phyloP scores from a whole-genome alignment of 352 stramenopile genomes.

The Blastocystis sp. region DNA sequence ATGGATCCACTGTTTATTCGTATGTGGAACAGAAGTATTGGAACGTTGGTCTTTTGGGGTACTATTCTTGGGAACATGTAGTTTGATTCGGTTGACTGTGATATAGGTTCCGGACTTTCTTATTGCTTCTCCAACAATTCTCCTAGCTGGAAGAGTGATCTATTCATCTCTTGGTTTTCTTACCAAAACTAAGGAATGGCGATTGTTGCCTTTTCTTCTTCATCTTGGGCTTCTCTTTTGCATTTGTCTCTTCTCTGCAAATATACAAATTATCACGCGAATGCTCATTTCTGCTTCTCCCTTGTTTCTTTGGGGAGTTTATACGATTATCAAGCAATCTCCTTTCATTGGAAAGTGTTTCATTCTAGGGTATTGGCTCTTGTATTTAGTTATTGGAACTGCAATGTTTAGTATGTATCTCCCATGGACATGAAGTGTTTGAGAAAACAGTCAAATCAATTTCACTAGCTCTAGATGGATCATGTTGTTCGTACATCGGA shows the following conservation, averaged over 20 bases:
- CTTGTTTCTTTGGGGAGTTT: constrained; percentile 6
- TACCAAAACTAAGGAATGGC: background rate
- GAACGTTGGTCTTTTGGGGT: constrained; percentile 26
- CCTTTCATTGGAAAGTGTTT: background rate
- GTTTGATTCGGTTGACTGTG: background rate
- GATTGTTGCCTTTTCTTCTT: background rate
- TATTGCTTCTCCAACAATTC: background rate
- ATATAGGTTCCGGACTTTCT: background rate
- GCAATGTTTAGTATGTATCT: constrained; percentile 12
- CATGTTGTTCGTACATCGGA: background rate
- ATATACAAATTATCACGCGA: constrained; percentile 42
- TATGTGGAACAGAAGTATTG: constrained; percentile 46
- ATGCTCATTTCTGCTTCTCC: constrained; percentile 15
- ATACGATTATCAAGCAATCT: background rate
- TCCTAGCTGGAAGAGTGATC: background rate
- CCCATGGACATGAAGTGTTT: constrained; percentile 38
- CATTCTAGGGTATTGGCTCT: constrained; percentile 23
- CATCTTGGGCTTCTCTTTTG: background rate
- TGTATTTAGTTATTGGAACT: constrained; percentile 1
- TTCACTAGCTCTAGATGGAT: background rate
- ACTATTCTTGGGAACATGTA: constrained; percentile 20
- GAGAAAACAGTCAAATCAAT: constrained; percentile 37
- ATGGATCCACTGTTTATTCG: constrained; percentile 6
- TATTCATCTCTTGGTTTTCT: background rate
- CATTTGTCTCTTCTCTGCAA: constrained; percentile 5